phyloP scores from a whole-genome alignment of 2,329 filamentous ascomycete species.

The Monilinia fructigena region DNA sequence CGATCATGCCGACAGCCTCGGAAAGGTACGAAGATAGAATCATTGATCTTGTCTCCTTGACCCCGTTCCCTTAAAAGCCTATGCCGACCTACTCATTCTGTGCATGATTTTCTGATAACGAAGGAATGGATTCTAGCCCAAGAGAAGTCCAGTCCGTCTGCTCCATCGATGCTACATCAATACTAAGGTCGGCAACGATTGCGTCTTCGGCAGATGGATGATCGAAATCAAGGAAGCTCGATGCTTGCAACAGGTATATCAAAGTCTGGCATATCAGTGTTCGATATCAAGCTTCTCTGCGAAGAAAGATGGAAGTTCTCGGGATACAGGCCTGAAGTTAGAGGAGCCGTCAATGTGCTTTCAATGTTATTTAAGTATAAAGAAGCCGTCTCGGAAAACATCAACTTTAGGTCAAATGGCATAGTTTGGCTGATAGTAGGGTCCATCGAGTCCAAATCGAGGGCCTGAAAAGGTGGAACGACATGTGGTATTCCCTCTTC shows the following conservation, averaged over 20 bases:
- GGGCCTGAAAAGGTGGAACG: no score
- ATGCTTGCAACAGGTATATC: background rate
- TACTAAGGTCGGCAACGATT: no score
- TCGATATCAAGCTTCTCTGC: background rate
- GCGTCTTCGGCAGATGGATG: background rate
- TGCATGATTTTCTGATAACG: no score
- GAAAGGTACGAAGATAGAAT: slow-evolving; percentile 85
- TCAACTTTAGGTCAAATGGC: background rate
- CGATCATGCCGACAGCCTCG: slow-evolving; percentile 94
- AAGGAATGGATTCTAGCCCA: no score
- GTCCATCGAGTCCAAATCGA: no score
- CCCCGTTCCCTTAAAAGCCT: no score
- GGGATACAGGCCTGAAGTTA: background rate
- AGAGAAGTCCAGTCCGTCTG: background rate
- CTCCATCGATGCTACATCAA: background rate
- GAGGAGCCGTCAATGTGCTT: background rate
- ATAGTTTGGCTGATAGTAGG: background rate
- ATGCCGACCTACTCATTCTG: no score
- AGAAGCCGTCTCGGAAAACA: background rate
- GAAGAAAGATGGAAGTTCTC: background rate
- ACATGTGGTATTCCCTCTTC: no score
- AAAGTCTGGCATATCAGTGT: background rate
- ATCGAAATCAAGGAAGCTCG: background rate
- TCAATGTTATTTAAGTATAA: background rate
- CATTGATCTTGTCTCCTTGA: slow-evolving; percentile 68